Conservation (phyloP, 805 yeast species). For the Cyberlindnera saturnus region DNA sequence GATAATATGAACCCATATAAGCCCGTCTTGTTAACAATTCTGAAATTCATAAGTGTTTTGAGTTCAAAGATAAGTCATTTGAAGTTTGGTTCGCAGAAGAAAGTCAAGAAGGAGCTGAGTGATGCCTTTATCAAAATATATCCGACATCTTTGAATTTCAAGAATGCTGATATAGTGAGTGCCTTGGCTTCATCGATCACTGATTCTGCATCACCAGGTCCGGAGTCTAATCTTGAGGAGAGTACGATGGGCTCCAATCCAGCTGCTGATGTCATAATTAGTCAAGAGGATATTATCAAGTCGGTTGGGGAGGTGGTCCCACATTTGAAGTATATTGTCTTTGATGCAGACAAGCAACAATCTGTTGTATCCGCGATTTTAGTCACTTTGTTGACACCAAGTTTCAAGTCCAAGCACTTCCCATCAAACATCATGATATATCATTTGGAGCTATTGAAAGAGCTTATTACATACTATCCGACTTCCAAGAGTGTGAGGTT, state of each 20-base stretch:
- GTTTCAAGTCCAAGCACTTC: slow-evolving; percentile 38
- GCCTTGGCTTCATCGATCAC: slow-evolving; percentile 9
- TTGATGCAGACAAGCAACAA: slow-evolving; percentile 58
- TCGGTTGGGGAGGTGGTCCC: slow-evolving; percentile 35
- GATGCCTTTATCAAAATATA: slow-evolving; percentile 38
- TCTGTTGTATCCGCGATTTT: slow-evolving; percentile 46
- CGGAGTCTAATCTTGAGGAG: slow-evolving; percentile 7
- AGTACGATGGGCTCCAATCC: slow-evolving; percentile 13
- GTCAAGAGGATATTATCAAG: slow-evolving; percentile 39
- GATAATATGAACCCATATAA: slow-evolving; percentile 42
- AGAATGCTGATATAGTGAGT: slow-evolving; percentile 11
- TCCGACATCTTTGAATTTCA: slow-evolving; percentile 25
- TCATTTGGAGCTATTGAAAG: slow-evolving; percentile 39
- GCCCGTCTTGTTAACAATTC: slow-evolving; percentile 42
- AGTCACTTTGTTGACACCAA: slow-evolving; percentile 47
- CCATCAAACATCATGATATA: slow-evolving; percentile 33
- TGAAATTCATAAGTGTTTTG: slow-evolving; percentile 46
- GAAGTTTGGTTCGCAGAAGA: slow-evolving; percentile 56
- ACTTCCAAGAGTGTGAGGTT: slow-evolving; percentile 56
- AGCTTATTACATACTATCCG: slow-evolving; percentile 20
- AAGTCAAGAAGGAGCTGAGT: slow-evolving; percentile 47
- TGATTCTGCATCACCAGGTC: slow-evolving; percentile 5
- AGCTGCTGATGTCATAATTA: slow-evolving; percentile 6
- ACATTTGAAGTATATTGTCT: slow-evolving; percentile 17
- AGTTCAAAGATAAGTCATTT: slow-evolving; percentile 51